These are phyloP conservation scores for Lactarius deliciosus DNA, from an alignment of 768 basidiomycete species.

Conservation along the genomic window DNA sequence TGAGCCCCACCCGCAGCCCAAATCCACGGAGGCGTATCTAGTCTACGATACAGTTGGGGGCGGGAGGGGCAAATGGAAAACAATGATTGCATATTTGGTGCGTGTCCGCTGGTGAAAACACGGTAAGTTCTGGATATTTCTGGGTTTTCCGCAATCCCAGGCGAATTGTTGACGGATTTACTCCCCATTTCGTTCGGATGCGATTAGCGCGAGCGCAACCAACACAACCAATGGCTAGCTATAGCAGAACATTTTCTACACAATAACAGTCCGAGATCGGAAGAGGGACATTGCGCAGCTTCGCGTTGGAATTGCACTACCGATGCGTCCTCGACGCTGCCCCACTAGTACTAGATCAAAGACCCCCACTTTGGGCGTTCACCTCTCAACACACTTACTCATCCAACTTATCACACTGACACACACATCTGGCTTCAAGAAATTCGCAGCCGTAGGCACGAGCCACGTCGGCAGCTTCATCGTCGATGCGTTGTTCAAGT, in stretches of 20 bases:
- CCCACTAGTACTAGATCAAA: neutral
- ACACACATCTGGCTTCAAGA: slow-evolving; percentile 24
- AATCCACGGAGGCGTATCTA: too few relatives aligned
- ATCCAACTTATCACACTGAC: neutral
- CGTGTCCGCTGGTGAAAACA: neutral
- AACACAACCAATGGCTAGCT: neutral
- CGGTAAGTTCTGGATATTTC: neutral
- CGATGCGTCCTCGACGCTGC: neutral
- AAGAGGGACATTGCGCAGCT: neutral
- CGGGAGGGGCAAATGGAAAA: too few relatives aligned
- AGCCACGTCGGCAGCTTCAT: slow-evolving; percentile 27
- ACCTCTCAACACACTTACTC: neutral
- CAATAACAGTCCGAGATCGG: neutral
- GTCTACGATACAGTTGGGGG: too few relatives aligned
- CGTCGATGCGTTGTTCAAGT: slow-evolving; percentile 27
- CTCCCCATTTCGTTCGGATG: neutral
- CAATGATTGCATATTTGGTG: neutral
- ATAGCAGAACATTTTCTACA: neutral
- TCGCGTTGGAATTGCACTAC: neutral
- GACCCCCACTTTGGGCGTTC: neutral
- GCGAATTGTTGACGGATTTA: neutral
- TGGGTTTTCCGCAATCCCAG: neutral
- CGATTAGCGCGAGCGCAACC: neutral
- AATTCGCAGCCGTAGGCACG: slow-evolving; percentile 13
- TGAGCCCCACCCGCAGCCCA: too few relatives aligned